Evolutionary conservation across 78 protist genomes (phyloP), one percentile per base, ranked within the genome.

Genomic region (Dictyostelium capitatum): DNA sequence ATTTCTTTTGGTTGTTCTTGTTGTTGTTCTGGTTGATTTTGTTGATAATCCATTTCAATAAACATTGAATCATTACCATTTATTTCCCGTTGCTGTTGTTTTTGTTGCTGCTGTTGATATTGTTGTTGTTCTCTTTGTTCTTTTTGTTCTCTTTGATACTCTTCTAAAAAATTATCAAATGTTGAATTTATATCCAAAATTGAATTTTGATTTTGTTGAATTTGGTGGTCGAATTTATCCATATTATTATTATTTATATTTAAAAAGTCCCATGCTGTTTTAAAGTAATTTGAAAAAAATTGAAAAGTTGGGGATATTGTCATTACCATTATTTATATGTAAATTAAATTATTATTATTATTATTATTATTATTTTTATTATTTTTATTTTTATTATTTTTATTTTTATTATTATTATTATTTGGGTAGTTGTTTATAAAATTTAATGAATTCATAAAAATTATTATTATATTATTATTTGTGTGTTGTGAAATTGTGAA

Each of bases 191-290:
- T 65, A 30, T 65, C 46, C 47, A 65, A 65, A 25, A 65, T 65
- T 65, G 73, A 59, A 59, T 25, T 59, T 59, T 9, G 0, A 23
- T 59, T 30, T 59, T 37, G 43, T 37, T 3, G 43, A 37, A 37
- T 37, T 37, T 37, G 43, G 43, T 37, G 1, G 43, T 37, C 43
- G 1, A 2, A 37, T 37, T 65, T 14, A 65, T 14, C 15, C 23
- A 8, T 30, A 10, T 65, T 23, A 12, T 65, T 8, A 1, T 65
- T 23, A 65, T 65, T 65, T 12, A 25, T 65, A 30, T 65, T 65
- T 65, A 65, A 65, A 65, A 25, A 65, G 28, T 65, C 73, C 73
- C 73, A 65, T 30, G 73, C 73, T 30, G 73, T 30, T 65, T 65
- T 65, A 30, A 65, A 65, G 28, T 65, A 65, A 30, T 65, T 65